Evolutionary conservation across 768 basidiomycete genomes (phyloP).

Genomic region (Leccinellum rugosiceps): DNA sequence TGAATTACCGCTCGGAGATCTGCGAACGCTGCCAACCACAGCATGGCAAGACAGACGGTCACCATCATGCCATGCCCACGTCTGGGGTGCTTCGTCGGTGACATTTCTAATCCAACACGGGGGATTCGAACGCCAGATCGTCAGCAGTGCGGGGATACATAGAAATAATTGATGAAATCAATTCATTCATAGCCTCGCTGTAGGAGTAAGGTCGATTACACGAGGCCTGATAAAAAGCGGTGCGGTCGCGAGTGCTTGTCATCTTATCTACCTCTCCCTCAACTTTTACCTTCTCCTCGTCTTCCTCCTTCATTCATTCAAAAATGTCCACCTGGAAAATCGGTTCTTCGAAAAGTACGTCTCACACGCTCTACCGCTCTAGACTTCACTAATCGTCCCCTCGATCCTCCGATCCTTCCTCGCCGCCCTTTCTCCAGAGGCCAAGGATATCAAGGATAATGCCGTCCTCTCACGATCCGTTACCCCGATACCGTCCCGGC

Average conservation of each 20-base stretch:
- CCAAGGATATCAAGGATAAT: slow-evolving; percentile 70
- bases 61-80: no score
- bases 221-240: neutral
- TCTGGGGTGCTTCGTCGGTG: neutral
- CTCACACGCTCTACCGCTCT: neutral
- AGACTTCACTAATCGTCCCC: neutral
- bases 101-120: no score
- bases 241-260: neutral
- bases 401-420: slow-evolving; percentile 9
- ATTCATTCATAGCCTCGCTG: neutral
- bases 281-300: neutral
- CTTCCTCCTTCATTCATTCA: neutral
- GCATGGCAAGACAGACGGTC: neutral
- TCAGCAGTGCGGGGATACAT: neutral
- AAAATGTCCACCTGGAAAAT: slow-evolving; percentile 57
- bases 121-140: no score
- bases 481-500: slow-evolving; percentile 78
- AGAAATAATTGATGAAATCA: neutral
- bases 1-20: no score
- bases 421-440: slow-evolving; percentile 38
- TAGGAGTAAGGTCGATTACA: neutral
- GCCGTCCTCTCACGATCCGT: slow-evolving; percentile 72
- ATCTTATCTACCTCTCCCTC: neutral
- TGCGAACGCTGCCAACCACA: neutral
- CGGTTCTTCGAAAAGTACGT: slow-evolving; percentile 36